Conservation (phyloP, 306 rosid genomes). For the Inga leiocalycina region DNA sequence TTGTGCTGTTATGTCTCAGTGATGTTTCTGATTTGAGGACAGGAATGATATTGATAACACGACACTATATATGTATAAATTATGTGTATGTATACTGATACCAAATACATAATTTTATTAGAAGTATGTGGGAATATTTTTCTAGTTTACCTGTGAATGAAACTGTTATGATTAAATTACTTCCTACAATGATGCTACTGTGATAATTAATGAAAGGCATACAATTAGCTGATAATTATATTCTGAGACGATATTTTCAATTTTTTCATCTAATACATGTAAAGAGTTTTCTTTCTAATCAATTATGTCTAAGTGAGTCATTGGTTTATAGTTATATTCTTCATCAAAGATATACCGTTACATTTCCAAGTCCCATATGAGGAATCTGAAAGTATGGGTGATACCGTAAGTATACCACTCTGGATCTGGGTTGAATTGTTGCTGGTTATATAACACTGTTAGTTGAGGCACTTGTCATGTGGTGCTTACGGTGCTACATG, state of each 20-base stretch:
- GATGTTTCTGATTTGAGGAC: background rate
- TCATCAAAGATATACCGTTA: background rate
- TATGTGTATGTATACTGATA: background rate
- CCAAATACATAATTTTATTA: background rate
- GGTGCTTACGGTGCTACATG: background rate
- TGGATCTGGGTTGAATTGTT: background rate
- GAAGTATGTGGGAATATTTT: background rate
- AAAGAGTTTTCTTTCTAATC: background rate
- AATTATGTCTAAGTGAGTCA: constrained; percentile 12
- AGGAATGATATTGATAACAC: constrained; percentile 5
- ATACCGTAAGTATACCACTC: background rate
- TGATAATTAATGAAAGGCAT: background rate
- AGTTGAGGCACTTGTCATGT: background rate
- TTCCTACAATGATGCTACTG: background rate
- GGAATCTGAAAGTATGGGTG: background rate
- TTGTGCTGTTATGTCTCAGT: background rate
- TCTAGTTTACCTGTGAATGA: background rate
- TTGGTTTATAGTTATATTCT: background rate
- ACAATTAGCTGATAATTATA: background rate
- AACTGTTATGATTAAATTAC: background rate
- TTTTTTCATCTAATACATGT: background rate
- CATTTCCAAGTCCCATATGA: background rate
- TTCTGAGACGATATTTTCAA: background rate
- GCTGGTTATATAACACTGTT: background rate
- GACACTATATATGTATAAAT: background rate